Percentiles rank a stretch among this genome's conserved stretches.
Conservation (phyloP, 2,329 filamentous ascomycete genomes). For the Dryadomyces sulphureus region DNA sequence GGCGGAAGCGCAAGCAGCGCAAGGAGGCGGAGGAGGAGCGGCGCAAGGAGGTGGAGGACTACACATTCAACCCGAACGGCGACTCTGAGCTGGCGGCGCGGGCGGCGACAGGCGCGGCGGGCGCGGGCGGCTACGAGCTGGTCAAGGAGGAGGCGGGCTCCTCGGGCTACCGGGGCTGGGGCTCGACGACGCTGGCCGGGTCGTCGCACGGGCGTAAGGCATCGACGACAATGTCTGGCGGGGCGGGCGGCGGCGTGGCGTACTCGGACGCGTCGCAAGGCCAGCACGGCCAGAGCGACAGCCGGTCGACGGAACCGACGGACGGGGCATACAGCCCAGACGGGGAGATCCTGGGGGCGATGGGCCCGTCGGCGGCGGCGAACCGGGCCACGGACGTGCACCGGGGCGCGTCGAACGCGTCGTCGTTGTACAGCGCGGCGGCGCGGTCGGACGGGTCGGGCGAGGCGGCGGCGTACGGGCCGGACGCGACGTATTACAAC, state of each 20-base stretch:
- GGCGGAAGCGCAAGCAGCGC: conserved; percentile 75
- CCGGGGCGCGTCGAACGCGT: conserved; percentile 86
- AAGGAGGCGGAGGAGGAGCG: conserved; percentile 77
- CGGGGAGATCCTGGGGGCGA: conserved; percentile 68
- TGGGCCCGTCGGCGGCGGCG: conserved; percentile 56
- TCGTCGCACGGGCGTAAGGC: conserved; percentile 68
- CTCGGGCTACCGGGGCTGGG: conserved; percentile 88
- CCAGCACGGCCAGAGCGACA: conserved; percentile 44
- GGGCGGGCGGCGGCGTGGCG: conserved; percentile 42
- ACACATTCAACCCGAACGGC: conserved; percentile 94
- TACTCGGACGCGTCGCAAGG: conserved; percentile 67
- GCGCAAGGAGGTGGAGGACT: conserved; percentile 93
- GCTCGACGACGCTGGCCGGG: conserved; percentile 54
- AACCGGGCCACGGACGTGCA: conserved; percentile 59
- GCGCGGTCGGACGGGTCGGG: conserved; percentile 56
- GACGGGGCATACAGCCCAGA: conserved; percentile 44
- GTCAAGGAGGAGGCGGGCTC: conserved; percentile 62
- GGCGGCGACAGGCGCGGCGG: conserved; percentile 19
- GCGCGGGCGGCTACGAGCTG: conserved; percentile 44
- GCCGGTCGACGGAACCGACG: conserved; percentile 49
- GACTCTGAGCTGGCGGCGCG: conserved; percentile 59
- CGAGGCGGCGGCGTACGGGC: conserved; percentile 35
- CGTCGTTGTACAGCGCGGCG: conserved; percentile 81
- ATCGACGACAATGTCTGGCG: conserved; percentile 78
- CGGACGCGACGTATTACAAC: conserved; percentile 37